phyloP scores from a whole-genome alignment of 345 rosid species.

The Corchorus capsularis region DNA sequence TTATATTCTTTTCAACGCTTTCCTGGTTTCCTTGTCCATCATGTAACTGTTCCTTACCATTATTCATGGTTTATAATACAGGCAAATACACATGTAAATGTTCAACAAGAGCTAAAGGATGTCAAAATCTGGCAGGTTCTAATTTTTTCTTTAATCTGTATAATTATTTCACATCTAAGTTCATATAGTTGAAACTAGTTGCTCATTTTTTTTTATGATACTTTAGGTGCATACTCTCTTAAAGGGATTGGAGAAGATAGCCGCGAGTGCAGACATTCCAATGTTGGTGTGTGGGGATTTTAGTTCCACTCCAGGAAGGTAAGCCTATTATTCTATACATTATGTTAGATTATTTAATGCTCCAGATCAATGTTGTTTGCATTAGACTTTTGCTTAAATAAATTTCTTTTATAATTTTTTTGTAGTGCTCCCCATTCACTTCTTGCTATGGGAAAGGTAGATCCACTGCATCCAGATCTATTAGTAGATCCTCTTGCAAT shows the following conservation, averaged over 20 bases:
- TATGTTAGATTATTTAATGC: constrained; percentile 14
- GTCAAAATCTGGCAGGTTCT: constrained; percentile 98
- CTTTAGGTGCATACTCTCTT: constrained; percentile 88
- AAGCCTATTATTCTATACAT: constrained; percentile 29
- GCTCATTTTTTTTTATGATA: constrained; percentile 21
- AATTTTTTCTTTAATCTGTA: constrained; percentile 14
- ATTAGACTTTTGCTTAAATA: not conserved
- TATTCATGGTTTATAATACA: constrained; percentile 36
- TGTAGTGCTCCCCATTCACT: constrained; percentile 94
- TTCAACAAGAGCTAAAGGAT: constrained; percentile 84
- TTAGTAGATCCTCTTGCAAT: constrained; percentile 82
- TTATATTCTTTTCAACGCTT: not conserved
- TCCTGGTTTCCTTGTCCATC: constrained; percentile 1
- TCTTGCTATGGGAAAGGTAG: constrained; percentile 95
- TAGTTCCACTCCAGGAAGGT: constrained; percentile 93
- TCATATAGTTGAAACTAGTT: constrained; percentile 3
- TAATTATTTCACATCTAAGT: not conserved
- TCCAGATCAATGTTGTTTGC: constrained; percentile 1
- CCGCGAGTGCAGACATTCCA: constrained; percentile 96
- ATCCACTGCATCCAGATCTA: constrained; percentile 77
- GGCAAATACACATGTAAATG: constrained; percentile 96
- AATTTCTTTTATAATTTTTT: constrained; percentile 25
- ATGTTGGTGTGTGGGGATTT: constrained; percentile 99
- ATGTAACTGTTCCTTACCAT: constrained; percentile 19
- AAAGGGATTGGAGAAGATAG: constrained; percentile 96